Evolutionary conservation across 2,329 filamentous ascomycete species (phyloP).

Genomic region (Botrytis pseudocinerea): DNA sequence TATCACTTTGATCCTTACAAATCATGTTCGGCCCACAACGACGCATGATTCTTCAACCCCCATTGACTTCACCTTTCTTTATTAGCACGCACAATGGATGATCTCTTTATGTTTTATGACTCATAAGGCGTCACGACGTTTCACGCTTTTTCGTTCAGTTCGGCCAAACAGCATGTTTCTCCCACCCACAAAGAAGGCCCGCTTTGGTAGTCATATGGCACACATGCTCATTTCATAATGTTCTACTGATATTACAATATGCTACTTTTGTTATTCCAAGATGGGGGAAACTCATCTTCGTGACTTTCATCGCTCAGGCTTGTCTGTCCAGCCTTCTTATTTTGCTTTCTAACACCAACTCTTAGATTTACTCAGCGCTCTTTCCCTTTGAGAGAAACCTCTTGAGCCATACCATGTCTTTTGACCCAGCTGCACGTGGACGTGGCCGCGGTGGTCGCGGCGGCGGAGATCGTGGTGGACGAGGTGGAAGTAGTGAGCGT

Average conservation of each 20-base stretch:
- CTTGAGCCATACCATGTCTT: slow-evolving; percentile 4
- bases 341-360: not conserved
- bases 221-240: not conserved
- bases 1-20: not conserved
- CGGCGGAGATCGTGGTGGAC: not conserved
- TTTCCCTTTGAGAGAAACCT: not conserved
- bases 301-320: not conserved
- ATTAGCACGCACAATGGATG: not conserved
- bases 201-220: not conserved
- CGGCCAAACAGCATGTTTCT: not conserved
- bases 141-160: not conserved
- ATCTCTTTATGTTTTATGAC: not conserved
- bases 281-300: not conserved
- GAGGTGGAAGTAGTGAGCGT: not conserved
- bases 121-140: not conserved
- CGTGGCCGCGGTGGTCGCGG: slow-evolving; percentile 22
- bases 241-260: not conserved
- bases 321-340: not conserved
- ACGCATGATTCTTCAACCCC: not conserved
- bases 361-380: not conserved
- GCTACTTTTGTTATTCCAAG: not conserved
- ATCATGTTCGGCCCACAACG: not conserved
- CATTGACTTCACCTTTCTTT: not conserved
- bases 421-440: slow-evolving; percentile 6
- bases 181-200: not conserved